Evolutionary conservation across 805 yeast genomes (phyloP), one percentile per base, ranked within the genome.

Genomic region (Nakazawaea wyomingensis): DNA sequence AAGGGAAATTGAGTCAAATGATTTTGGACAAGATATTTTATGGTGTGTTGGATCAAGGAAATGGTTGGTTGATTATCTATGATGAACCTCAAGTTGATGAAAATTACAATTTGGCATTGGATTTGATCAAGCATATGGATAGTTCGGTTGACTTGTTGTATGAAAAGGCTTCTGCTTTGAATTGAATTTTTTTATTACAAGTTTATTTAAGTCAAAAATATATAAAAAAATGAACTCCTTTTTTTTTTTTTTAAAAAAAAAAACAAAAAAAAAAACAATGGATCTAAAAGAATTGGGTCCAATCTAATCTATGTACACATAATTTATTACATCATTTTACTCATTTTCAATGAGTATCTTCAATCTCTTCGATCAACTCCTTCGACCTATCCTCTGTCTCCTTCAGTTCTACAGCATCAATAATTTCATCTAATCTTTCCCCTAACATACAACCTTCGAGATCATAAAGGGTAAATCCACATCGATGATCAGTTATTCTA

Each of bases 31-130:
- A 87, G 56, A 85, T 89, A n/a, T 88, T 93, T 54, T 85, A 82
- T 58, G 99, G 99, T 37, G 98, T 93, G 29, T 72, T 93, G 53
- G 99, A 93, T 63, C 99, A 93, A 69, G 98, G 98, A 37, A 90
- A 90, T 60, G 99, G 99, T 7, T 93, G 97, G 96, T 74, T 93
- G 54, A 82, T 88, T 51, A 78, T 93, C 46, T 93, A 86, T 57
- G 95, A 88, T 46, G 85, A 89, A 59, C 96, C 96, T 33, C 80
- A 78, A 56, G 79, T 80, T 48, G 98, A 93, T 62, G 85, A 85
- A 31, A 82, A 95, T 39, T 93, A 91, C 58, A 93, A 84, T 50
- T 80, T 91, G 43, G 84, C 95, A 34, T 75, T 91, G 52, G 93
- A 86, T 45, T 78, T 95, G 52, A 80, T 95, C 39, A 85, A 85